Base-by-base conservation (phyloP, 2,329 filamentous ascomycete genomes). In the Sphaerulina vaccinii region DNA sequence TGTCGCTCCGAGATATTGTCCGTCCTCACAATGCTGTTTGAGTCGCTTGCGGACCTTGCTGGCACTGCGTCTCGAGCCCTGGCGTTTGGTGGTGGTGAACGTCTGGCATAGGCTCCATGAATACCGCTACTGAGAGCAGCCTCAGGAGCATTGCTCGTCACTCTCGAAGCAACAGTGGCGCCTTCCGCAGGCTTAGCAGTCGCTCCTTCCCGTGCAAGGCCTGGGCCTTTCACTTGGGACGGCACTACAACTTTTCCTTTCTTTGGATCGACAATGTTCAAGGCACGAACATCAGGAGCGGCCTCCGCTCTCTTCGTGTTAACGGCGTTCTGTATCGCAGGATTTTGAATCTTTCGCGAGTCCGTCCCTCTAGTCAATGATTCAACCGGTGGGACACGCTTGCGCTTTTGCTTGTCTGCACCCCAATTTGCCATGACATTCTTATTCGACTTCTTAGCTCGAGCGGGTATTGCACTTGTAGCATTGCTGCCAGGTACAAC, bases 241-340 rank as follows among this genome's bases (percentile, higher is more conserved):
- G 56, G 33, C 13, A 27, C 32, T 7, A 50, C 37, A 7, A 42
- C 39, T 19, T 57, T 63, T 9, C 67, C 67, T 2, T 65, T 68
- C 36, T 54, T 64, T 3, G 64, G 57, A 55, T 69, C 62, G 9
- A 68, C 38, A 3, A 65, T 56, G 7, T 39, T 55, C 16, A 69
- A 56, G 21, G 54, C 55, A 33, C 51, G 59, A 9, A 58, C 16
- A 43, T 68, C 61, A 6, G 67, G 67, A 5, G 60, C 57, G 19
- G 51, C 57, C 38, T 69, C 67, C 35, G 56, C 52, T 37, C 58
- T 59, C 6, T 58, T 60, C n/a, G n/a, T n/a, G n/a, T 62, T 59
- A 29, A 57, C 55, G 18, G 58, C 41, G 29, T 61, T 50, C 37
- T 65, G 57, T 2, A 38, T 54, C 2, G 58, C 51, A 3, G 68